These are phyloP conservation scores for Marasmius sp. DNA, from an alignment of 1,284 basidiomycete genomes.

Conservation along the genomic window DNA sequence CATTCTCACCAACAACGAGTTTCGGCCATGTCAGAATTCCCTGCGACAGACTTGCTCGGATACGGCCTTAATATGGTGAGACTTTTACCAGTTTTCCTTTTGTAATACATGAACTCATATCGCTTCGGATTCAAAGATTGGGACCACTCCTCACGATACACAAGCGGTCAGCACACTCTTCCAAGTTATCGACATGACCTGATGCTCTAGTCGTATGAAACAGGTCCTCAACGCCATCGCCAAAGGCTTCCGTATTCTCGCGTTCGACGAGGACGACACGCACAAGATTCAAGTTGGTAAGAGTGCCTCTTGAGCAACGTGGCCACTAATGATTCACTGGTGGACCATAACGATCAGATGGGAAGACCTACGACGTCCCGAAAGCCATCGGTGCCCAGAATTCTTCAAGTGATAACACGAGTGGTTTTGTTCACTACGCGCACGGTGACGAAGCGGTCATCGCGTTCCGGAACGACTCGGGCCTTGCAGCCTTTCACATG, in stretches of 20 bases:
- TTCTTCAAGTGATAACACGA: not conserved
- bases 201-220: not conserved
- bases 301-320: not conserved
- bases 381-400: not conserved
- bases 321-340: not conserved
- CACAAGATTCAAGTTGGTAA: not conserved
- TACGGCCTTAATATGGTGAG: conserved; percentile 2
- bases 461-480: not conserved
- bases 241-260: not conserved
- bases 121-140: not conserved
- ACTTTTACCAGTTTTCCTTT: not conserved
- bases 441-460: not conserved
- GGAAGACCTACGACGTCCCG: not conserved
- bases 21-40: conserved; percentile 1
- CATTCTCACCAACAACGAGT: not conserved
- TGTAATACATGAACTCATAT: not conserved
- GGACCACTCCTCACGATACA: not conserved
- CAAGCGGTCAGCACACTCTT: not conserved
- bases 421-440: not conserved
- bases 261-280: not conserved
- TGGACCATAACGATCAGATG: not conserved
- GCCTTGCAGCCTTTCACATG: not conserved
- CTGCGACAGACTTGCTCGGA: conserved; percentile 18
- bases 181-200: not conserved
- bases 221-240: not conserved